Percentiles rank a stretch among this genome's conserved stretches.
phyloP scores from a whole-genome alignment of 106 monocot genomes.

The Alisma plantagoaquatica region DNA sequence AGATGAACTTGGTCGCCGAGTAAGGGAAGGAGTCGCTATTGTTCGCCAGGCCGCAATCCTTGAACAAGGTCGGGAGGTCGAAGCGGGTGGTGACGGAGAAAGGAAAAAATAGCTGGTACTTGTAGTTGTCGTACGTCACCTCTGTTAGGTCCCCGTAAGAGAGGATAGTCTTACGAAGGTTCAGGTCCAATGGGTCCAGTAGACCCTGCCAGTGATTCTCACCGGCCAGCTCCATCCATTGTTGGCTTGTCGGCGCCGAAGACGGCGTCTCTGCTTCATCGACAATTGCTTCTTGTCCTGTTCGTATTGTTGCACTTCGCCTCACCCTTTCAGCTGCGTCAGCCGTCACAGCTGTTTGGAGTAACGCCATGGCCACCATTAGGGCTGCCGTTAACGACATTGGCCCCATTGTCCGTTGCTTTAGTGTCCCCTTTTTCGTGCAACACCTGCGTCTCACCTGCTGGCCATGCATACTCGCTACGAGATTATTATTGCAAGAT shows the following conservation, averaged over 20 bases:
- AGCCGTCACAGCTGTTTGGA: too few species aligned
- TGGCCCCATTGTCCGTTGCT: too few species aligned
- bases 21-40: too few species aligned
- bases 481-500: too few species aligned
- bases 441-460: too few species aligned
- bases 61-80: conserved; percentile 16
- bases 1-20: conserved; percentile 41
- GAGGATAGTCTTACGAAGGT: not conserved
- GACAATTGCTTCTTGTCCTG: not conserved
- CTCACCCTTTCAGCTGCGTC: too few species aligned
- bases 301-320: not conserved
- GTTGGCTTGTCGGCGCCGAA: not conserved
- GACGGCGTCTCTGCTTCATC: not conserved
- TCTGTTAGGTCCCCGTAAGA: conserved; percentile 51
- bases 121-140: conserved; percentile 63
- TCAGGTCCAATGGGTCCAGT: not conserved
- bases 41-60: conserved; percentile 13
- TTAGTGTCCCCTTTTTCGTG: too few species aligned
- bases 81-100: conserved; percentile 33
- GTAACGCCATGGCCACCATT: too few species aligned
- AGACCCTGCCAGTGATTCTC: not conserved
- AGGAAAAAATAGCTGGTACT: conserved; percentile 27
- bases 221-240: conserved; percentile 50
- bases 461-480: too few species aligned
- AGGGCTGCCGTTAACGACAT: too few species aligned